Percentiles rank a stretch among this genome's conserved stretches.
phyloP scores from a whole-genome alignment of 768 basidiomycete genomes.

The Chalciporus sphaerocephalus region DNA sequence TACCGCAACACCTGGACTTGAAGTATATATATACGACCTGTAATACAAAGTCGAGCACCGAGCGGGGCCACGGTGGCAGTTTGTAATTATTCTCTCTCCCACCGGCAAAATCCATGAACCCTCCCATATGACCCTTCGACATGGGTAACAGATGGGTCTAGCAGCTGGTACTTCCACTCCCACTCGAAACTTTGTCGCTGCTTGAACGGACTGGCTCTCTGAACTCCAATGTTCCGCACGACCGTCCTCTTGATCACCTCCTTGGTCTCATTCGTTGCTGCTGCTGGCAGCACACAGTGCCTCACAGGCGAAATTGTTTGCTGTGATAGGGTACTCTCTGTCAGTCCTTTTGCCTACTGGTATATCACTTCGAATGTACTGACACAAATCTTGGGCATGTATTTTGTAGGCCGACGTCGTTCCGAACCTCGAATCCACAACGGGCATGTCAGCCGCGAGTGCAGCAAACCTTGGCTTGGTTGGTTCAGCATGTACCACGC shows the following conservation, averaged over 20 bases:
- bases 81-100: no score
- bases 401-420: slow-evolving; percentile 5
- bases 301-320: slow-evolving; percentile 10
- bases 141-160: no score
- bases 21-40: no score
- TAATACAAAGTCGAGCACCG: no score
- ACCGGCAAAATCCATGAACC: no score
- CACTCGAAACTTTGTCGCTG: no score
- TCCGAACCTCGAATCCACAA: slow-evolving; percentile 1
- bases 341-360: slow-evolving; percentile 1
- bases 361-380: not conserved
- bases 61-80: no score
- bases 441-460: slow-evolving; percentile 6
- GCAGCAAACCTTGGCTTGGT: slow-evolving; percentile 16
- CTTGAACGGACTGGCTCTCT: no score
- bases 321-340: slow-evolving; percentile 6
- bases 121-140: no score
- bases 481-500: slow-evolving; percentile 2
- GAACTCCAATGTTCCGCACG: slow-evolving; percentile 2
- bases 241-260: slow-evolving; percentile 4
- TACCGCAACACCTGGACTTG: no score
- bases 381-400: not conserved
- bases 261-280: slow-evolving; percentile 3
- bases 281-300: slow-evolving; percentile 8
- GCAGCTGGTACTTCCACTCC: no score